Conservation (phyloP, 2,329 filamentous ascomycete species). For the Ambrosiella cleistominuta region DNA sequence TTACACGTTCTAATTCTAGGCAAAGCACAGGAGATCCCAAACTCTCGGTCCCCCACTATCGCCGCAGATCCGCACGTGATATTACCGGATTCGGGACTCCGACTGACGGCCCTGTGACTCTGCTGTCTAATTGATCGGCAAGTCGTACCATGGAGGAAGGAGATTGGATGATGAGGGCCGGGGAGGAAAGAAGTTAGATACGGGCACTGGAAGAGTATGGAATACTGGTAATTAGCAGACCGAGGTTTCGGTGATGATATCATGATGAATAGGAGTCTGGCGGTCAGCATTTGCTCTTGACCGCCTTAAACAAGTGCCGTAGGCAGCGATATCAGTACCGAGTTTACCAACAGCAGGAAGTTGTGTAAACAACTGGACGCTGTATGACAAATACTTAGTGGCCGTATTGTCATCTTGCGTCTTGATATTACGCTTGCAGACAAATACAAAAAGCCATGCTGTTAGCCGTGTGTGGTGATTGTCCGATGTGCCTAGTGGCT, state of each 20-base stretch:
- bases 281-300: neutral
- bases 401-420: no score
- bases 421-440: no score
- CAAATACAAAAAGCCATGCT: no score
- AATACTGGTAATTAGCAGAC: neutral
- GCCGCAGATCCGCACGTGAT: neutral
- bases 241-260: neutral
- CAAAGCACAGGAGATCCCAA: neutral
- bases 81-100: neutral
- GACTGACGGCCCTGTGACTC: neutral
- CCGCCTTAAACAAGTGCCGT: no score
- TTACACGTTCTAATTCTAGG: no score
- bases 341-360: no score
- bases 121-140: neutral
- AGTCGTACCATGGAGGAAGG: slow-evolving; percentile 3
- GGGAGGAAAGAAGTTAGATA: neutral
- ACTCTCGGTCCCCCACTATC: neutral
- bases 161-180: neutral
- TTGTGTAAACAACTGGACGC: no score
- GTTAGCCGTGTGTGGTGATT: no score
- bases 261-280: neutral
- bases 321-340: no score
- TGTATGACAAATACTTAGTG: no score
- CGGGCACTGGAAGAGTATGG: neutral
- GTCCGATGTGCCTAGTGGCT: no score